Percentiles rank a stretch among this genome's conserved stretches.
phyloP scores from a whole-genome alignment of 345 rosid genomes.

The Toxicodendron radicans region DNA sequence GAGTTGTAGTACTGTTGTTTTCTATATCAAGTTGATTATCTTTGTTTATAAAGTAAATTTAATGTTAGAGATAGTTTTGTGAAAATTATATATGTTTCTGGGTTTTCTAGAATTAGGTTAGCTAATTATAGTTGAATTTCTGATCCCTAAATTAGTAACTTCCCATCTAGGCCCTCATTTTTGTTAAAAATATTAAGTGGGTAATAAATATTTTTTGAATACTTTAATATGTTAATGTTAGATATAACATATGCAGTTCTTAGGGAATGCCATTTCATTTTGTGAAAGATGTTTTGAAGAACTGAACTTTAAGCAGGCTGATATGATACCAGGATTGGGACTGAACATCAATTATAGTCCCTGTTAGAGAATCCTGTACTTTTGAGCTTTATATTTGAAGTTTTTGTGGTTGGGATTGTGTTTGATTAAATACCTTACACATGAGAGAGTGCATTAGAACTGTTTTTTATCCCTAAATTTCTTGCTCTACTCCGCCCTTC shows the following conservation, averaged over 20 bases:
- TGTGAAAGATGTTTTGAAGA: constrained; percentile 9
- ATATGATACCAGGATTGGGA: not conserved
- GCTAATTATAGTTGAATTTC: not conserved
- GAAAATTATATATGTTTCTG: not conserved
- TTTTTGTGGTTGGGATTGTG: no score
- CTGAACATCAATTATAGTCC: not conserved
- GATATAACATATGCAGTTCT: not conserved
- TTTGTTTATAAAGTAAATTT: not conserved
- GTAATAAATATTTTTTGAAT: no score
- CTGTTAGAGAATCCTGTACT: not conserved
- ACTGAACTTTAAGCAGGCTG: not conserved
- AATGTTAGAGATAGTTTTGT: not conserved
- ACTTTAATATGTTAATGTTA: not conserved
- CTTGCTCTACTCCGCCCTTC: no score
- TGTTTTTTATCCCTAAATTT: no score
- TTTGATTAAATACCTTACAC: no score
- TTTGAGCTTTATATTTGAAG: no score
- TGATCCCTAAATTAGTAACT: no score
- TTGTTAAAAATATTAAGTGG: no score
- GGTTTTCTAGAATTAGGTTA: not conserved
- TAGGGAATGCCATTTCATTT: not conserved
- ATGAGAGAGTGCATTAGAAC: no score
- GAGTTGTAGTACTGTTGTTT: constrained; percentile 21
- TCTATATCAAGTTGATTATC: not conserved
- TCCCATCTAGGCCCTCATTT: no score